Evolutionary conservation across 495 filamentous ascomycete genomes (phyloP).

Genomic region (Penicillium arizonense): DNA sequence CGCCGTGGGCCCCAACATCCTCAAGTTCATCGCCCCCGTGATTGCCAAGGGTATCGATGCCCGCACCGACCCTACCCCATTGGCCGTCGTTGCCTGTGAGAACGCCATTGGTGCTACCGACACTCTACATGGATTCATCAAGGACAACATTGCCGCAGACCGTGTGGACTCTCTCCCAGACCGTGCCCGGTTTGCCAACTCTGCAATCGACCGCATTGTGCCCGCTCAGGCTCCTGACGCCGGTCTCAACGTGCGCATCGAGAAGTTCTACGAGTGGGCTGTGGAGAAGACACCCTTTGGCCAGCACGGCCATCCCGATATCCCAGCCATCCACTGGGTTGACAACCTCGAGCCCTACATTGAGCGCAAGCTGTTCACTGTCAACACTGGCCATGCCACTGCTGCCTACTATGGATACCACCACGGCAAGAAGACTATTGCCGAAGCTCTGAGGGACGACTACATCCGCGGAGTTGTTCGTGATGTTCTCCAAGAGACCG

Average conservation of each 20-base stretch:
- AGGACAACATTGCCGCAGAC: slow-evolving; percentile 62
- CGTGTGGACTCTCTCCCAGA: slow-evolving; percentile 58
- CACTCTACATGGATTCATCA: slow-evolving; percentile 76
- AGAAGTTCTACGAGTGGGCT: slow-evolving; percentile 98
- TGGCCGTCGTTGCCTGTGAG: slow-evolving; percentile 95
- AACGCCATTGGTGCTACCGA: slow-evolving; percentile 94
- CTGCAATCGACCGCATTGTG: slow-evolving; percentile 96
- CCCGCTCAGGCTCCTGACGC: slow-evolving; percentile 76
- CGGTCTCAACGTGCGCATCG: slow-evolving; percentile 88
- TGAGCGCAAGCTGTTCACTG: slow-evolving; percentile 98
- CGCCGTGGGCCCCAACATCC: slow-evolving; percentile 91
- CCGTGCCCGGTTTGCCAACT: slow-evolving; percentile 86
- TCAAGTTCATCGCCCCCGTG: slow-evolving; percentile 91
- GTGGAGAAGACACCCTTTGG: slow-evolving; percentile 83
- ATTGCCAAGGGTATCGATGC: slow-evolving; percentile 87
- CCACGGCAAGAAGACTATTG: slow-evolving; percentile 77
- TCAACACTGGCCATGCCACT: slow-evolving; percentile 98
- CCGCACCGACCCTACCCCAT: slow-evolving; percentile 65
- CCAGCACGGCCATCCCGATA: slow-evolving; percentile 60
- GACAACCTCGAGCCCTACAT: slow-evolving; percentile 91
- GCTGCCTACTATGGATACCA: slow-evolving; percentile 93
- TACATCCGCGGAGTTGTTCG: slow-evolving; percentile 73
- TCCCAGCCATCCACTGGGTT: slow-evolving; percentile 90
- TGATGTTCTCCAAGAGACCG: slow-evolving; percentile 76
- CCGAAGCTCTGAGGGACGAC: slow-evolving; percentile 71